Percentiles rank a stretch among this genome's conserved stretches.
Conservation (phyloP, 805 yeast species). For the Metschnikowia shivogae region DNA sequence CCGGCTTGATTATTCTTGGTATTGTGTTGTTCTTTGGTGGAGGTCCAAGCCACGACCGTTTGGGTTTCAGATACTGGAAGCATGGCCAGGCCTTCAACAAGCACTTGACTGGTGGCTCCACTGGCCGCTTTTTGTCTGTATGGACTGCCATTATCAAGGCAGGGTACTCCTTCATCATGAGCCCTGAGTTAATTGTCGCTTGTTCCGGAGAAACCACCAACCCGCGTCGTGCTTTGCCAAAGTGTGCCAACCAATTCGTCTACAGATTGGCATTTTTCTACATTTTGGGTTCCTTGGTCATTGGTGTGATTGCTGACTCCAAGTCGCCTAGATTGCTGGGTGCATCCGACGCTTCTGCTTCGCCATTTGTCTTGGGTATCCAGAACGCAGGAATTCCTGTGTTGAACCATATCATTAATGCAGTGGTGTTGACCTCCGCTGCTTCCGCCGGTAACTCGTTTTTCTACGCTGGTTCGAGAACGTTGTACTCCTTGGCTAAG, state of each 20-base stretch:
- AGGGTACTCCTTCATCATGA: conserved; percentile 25
- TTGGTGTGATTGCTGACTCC: conserved; percentile 36
- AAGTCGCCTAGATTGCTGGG: conserved; percentile 22
- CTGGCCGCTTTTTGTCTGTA: conserved; percentile 20
- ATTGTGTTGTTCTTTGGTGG: conserved; percentile 20
- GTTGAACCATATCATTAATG: conserved; percentile 77
- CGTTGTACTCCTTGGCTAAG: conserved; percentile 17
- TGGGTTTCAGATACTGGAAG: conserved; percentile 21
- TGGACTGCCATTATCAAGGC: conserved; percentile 27
- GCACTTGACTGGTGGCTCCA: conserved; percentile 36
- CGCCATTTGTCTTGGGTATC: conserved; percentile 85
- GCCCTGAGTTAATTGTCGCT: conserved; percentile 52
- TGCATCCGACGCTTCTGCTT: conserved; percentile 52
- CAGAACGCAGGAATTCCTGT: conserved; percentile 57
- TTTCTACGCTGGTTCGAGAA: conserved; percentile 19
- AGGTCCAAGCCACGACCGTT: conserved; percentile 19
- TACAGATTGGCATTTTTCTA: conserved; percentile 45
- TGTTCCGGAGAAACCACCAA: conserved; percentile 56
- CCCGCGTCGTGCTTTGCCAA: conserved; percentile 58
- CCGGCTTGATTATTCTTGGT: conserved; percentile 20
- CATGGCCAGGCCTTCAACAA: conserved; percentile 34
- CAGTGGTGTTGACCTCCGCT: conserved; percentile 63
- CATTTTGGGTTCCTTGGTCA: conserved; percentile 37
- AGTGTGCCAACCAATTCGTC: conserved; percentile 57
- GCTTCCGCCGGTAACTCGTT: conserved; percentile 29